A percentile compares a stretch with the other conserved stretches of the same genome.
These are phyloP conservation scores for Hymenoscyphus infarciens DNA, from an alignment of 2,329 filamentous ascomycete species.

Conservation along the genomic window DNA sequence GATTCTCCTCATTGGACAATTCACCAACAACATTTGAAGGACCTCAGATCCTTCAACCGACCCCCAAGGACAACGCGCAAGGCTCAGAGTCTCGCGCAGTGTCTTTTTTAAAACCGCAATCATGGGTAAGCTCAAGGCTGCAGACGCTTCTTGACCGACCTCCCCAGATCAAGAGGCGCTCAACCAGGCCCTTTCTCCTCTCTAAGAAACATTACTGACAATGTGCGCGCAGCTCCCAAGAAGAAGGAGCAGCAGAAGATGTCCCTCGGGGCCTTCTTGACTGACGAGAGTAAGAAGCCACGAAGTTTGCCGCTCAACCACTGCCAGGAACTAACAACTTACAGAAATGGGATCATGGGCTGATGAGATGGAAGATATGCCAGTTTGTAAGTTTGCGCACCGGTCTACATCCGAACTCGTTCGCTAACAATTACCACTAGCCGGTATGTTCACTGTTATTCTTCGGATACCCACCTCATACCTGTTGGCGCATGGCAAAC, in stretches of 20 bases:
- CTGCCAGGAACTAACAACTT: constrained; percentile 40
- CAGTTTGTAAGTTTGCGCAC: constrained; percentile 35
- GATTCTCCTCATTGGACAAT: constrained; percentile 14
- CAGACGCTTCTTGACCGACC: constrained; percentile 15
- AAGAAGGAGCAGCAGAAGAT: constrained; percentile 88
- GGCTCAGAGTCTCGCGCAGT: constrained; percentile 40
- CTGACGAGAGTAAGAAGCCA: constrained; percentile 72
- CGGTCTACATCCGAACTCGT: background rate
- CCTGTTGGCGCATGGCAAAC: background rate
- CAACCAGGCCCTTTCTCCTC: background rate
- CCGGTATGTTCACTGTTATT: constrained; percentile 31
- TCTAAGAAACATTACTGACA: constrained; percentile 41
- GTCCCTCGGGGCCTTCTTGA: constrained; percentile 94
- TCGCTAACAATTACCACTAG: constrained; percentile 31
- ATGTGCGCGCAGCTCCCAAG: constrained; percentile 66
- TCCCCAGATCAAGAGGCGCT: background rate
- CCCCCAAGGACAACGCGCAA: constrained; percentile 31
- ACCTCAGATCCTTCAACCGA: constrained; percentile 25
- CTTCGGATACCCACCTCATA: background rate
- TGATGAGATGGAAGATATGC: constrained; percentile 88
- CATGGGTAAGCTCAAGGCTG: constrained; percentile 50
- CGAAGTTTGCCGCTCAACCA: constrained; percentile 21
- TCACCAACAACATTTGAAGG: constrained; percentile 19
- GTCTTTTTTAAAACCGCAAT: constrained; percentile 49
- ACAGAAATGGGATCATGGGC: constrained; percentile 87